These are phyloP conservation scores for Lentinula sp. DNA, from an alignment of 768 basidiomycete genomes.

Conservation along the genomic window DNA sequence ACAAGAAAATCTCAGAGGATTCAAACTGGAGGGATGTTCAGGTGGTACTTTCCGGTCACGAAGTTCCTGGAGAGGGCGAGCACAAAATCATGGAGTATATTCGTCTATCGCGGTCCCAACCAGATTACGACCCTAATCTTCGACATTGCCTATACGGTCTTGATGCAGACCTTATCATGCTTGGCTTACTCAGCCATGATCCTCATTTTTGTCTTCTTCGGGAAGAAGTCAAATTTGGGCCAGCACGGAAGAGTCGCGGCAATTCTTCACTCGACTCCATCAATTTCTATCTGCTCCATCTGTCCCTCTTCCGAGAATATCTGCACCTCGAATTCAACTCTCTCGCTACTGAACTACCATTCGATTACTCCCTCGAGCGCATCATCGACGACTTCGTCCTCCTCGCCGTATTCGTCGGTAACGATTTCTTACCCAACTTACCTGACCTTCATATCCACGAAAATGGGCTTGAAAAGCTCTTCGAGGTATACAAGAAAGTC, in stretches of 20 bases:
- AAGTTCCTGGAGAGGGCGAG: slow-evolving; percentile 98
- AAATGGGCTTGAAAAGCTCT: slow-evolving; percentile 88
- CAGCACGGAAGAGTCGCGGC: slow-evolving; percentile 65
- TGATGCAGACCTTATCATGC: slow-evolving; percentile 98
- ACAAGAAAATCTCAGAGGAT: slow-evolving; percentile 98
- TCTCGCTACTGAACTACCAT: slow-evolving; percentile 60
- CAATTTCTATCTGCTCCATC: slow-evolving; percentile 92
- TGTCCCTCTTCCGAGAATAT: slow-evolving; percentile 94
- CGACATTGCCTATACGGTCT: slow-evolving; percentile 98
- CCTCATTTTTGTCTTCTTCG: slow-evolving; percentile 97
- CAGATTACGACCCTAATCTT: slow-evolving; percentile 92
- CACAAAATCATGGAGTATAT: slow-evolving; percentile 99
- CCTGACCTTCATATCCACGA: slow-evolving; percentile 98
- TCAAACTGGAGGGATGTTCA: slow-evolving; percentile 90
- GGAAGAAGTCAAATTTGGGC: slow-evolving; percentile 98
- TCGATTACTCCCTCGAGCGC: slow-evolving; percentile 85
- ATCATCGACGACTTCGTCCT: slow-evolving; percentile 98
- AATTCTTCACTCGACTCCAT: slow-evolving; percentile 62
- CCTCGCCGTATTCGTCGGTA: slow-evolving; percentile 94
- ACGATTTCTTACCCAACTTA: slow-evolving; percentile 94
- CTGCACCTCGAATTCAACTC: slow-evolving; percentile 91
- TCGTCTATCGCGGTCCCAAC: slow-evolving; percentile 88
- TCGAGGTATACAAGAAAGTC: slow-evolving; percentile 93
- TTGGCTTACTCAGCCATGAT: slow-evolving; percentile 94
- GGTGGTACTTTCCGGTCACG: slow-evolving; percentile 94